Percentiles rank a stretch among this genome's conserved stretches.
These are phyloP conservation scores for Fusarium avenaceum DNA, from an alignment of 2,329 filamentous ascomycete species.

Conservation along the genomic window DNA sequence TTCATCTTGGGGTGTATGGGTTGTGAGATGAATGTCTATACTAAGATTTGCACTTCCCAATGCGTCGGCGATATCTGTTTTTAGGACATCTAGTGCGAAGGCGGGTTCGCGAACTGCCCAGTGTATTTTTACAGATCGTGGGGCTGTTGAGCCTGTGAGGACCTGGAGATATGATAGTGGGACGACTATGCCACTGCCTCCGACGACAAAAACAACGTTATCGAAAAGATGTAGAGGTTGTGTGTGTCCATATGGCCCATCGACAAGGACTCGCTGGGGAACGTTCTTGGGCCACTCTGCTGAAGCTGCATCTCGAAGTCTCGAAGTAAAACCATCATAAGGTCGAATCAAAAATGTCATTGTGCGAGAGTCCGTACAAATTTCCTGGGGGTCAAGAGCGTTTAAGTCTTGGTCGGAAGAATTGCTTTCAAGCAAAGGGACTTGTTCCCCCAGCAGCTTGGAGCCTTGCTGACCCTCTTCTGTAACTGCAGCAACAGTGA, in stretches of 20 bases:
- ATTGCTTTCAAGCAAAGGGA: constrained; percentile 50
- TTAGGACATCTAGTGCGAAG: constrained; percentile 55
- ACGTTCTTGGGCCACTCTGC: constrained; percentile 44
- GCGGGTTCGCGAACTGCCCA: constrained; percentile 60
- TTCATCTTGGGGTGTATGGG: constrained; percentile 23
- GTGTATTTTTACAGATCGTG: constrained; percentile 53
- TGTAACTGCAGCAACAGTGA: constrained; percentile 58
- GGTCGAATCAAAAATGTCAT: constrained; percentile 62
- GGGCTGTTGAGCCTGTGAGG: constrained; percentile 40
- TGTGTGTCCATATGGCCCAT: constrained; percentile 61
- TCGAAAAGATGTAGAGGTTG: constrained; percentile 56
- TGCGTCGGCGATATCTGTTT: constrained; percentile 51
- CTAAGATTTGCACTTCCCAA: constrained; percentile 50
- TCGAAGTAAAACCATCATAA: constrained; percentile 60
- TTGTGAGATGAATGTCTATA: constrained; percentile 56
- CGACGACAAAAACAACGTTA: constrained; percentile 59
- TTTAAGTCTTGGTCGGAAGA: constrained; percentile 10
- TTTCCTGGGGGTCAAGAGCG: neutral
- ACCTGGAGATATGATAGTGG: constrained; percentile 56
- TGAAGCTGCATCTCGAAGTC: constrained; percentile 53
- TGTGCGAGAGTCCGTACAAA: constrained; percentile 8
- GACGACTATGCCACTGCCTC: constrained; percentile 61
- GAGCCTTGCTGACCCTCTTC: constrained; percentile 25
- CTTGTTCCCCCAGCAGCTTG: constrained; percentile 51
- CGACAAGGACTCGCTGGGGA: constrained; percentile 56